phyloP scores from a whole-genome alignment of 2,329 filamentous ascomycete genomes.

The Colletotrichum tamarilloi region DNA sequence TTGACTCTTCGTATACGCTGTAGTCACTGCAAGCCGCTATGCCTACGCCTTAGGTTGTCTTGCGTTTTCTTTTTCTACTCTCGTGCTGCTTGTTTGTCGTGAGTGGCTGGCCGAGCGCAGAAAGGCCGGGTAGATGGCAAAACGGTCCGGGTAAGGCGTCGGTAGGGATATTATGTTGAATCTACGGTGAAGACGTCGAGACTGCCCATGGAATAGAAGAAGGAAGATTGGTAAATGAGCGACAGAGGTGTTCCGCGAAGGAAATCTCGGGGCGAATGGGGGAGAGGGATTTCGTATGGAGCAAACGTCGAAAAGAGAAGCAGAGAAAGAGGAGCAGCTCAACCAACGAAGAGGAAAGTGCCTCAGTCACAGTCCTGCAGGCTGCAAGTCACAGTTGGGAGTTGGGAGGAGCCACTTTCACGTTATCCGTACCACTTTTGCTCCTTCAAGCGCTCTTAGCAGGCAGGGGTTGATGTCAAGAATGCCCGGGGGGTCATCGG shows the following conservation, averaged over 20 bases:
- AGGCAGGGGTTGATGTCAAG: not conserved
- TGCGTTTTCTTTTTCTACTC: not conserved
- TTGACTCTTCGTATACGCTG: not conserved
- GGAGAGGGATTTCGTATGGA: not conserved
- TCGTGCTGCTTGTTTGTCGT: constrained; percentile 1
- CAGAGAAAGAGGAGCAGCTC: constrained; percentile 5
- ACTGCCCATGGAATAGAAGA: constrained; percentile 3
- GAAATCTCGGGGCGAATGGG: constrained; percentile 13
- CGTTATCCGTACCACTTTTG: not conserved
- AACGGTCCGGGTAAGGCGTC: not conserved
- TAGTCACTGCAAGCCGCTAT: not conserved
- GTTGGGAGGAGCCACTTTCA: not conserved
- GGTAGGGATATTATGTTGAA: not conserved
- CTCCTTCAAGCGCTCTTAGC: not conserved
- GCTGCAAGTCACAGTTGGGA: not conserved
- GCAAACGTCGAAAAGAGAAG: constrained; percentile 2
- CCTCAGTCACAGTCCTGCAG: constrained; percentile 8
- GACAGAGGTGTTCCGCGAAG: constrained; percentile 26
- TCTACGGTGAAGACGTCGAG: not conserved
- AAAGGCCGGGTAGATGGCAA: constrained; percentile 10
- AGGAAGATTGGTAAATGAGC: constrained; percentile 19
- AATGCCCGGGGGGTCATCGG: not conserved
- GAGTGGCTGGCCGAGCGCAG: not conserved
- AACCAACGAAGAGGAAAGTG: constrained; percentile 8
- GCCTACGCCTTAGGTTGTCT: not conserved